A percentile compares a stretch with the other conserved stretches of the same genome.
phyloP scores from a whole-genome alignment of 192 early-diverging fungal species.

The Coemansia sp. region DNA sequence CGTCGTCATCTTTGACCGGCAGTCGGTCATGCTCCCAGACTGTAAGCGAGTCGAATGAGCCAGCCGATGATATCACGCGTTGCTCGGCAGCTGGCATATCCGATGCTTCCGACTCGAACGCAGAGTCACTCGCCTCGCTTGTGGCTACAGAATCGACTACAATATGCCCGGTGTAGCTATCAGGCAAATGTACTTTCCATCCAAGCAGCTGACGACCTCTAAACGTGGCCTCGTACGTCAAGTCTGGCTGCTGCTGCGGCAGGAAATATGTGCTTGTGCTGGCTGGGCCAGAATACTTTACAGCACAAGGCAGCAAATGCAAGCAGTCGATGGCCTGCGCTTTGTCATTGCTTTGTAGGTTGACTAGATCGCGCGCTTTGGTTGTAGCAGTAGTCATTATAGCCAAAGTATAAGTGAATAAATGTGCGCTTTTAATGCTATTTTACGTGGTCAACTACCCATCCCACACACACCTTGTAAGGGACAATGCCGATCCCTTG shows the following conservation, averaged over 20 bases:
- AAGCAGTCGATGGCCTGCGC: background rate
- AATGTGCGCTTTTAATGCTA: background rate
- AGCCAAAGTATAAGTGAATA: background rate
- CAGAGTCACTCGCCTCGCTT: slow-evolving; percentile 5
- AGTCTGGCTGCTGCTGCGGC: slow-evolving; percentile 9
- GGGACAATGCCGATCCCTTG: background rate
- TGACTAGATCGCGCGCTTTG: slow-evolving; percentile 12
- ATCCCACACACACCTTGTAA: background rate
- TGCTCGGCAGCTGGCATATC: slow-evolving; percentile 13
- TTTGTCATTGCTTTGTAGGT: background rate
- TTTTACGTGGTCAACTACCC: background rate
- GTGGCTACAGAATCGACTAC: slow-evolving; percentile 9
- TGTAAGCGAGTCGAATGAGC: slow-evolving; percentile 14
- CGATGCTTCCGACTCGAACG: slow-evolving; percentile 23
- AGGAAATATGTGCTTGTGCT: slow-evolving; percentile 35
- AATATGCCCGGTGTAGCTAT: slow-evolving; percentile 29
- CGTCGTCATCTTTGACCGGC: slow-evolving; percentile 36
- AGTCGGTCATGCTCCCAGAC: slow-evolving; percentile 51
- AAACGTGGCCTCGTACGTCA: slow-evolving; percentile 30
- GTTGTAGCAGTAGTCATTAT: background rate
- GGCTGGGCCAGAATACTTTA: slow-evolving; percentile 36
- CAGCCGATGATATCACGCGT: slow-evolving; percentile 20
- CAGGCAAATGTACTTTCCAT: slow-evolving; percentile 13
- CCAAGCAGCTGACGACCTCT: slow-evolving; percentile 46
- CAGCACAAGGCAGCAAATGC: slow-evolving; percentile 33